Percentiles rank a stretch among this genome's conserved stretches.
Conservation (phyloP, 1,139 yeast genomes). For the Zygosaccharomyces pseudobailii region DNA sequence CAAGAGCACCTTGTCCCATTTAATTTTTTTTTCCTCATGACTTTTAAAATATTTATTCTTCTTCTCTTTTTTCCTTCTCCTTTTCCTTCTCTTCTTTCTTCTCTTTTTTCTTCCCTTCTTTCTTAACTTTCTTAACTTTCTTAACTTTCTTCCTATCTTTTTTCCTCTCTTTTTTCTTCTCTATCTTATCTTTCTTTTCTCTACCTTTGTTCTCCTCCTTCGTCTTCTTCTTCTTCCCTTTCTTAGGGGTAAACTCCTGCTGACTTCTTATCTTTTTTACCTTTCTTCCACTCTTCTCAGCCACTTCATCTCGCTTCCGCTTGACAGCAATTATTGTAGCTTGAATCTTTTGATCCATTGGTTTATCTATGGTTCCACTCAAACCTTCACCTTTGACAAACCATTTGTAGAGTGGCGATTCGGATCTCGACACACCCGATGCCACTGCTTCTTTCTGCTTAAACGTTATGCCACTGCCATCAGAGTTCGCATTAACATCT, state of each 20-base stretch:
- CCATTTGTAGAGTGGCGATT: conserved; percentile 57
- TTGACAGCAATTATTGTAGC: background rate
- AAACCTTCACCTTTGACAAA: conserved; percentile 85
- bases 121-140: no score
- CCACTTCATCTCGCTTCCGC: conserved; percentile 2
- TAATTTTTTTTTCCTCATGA: conserved; percentile 6
- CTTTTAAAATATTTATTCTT: background rate
- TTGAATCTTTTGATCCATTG: background rate
- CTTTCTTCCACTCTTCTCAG: background rate
- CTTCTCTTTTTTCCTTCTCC: no score
- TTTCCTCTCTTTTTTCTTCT: conserved; percentile 24
- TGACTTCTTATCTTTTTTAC: conserved; percentile 4
- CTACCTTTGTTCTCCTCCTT: conserved; percentile 23
- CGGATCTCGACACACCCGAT: conserved; percentile 45
- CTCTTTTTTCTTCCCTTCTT: no score
- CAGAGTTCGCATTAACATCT: conserved; percentile 48
- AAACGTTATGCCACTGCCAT: conserved; percentile 34
- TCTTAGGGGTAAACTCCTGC: conserved; percentile 19
- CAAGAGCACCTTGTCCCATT: no score
- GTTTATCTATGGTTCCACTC: conserved; percentile 61
- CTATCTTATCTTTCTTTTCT: conserved; percentile 20
- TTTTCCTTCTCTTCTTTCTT: no score
- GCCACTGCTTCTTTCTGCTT: conserved; percentile 44
- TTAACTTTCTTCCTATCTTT: conserved; percentile 17
- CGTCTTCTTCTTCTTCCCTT: conserved; percentile 25